Evolutionary conservation across 2,329 filamentous ascomycete species (phyloP).

Genomic region (Pyricularia sp.): DNA sequence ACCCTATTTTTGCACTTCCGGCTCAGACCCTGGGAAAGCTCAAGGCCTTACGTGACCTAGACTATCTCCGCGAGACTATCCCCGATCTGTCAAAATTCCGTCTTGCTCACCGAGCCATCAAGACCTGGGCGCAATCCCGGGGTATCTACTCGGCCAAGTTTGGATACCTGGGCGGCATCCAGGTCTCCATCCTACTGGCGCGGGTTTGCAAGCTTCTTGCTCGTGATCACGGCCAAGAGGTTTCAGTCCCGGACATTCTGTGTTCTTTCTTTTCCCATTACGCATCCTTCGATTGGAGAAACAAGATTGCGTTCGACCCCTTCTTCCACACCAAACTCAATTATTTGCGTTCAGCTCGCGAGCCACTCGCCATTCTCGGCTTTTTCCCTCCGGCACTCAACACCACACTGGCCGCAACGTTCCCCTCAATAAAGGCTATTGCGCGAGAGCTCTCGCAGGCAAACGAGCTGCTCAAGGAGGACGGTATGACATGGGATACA

Average conservation of each 20-base stretch:
- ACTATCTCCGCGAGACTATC: constrained; percentile 49
- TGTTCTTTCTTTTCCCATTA: constrained; percentile 56
- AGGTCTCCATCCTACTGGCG: constrained; percentile 53
- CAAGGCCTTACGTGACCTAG: constrained; percentile 54
- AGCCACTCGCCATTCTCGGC: constrained; percentile 54
- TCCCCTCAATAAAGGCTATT: constrained; percentile 41
- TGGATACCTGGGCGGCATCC: constrained; percentile 56
- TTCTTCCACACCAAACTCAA: constrained; percentile 42
- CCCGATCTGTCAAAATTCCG: constrained; percentile 50
- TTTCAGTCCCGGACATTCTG: constrained; percentile 40
- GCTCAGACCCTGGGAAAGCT: constrained; percentile 49
- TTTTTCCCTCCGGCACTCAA: constrained; percentile 55
- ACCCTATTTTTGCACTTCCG: constrained; percentile 46
- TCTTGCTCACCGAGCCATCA: constrained; percentile 49
- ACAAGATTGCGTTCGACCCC: constrained; percentile 46
- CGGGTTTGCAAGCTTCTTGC: constrained; percentile 48
- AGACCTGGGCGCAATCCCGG: constrained; percentile 49
- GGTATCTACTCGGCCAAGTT: constrained; percentile 58
- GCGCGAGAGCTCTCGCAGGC: constrained; percentile 41
- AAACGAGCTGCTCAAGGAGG: constrained; percentile 24
- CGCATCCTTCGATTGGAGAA: constrained; percentile 48
- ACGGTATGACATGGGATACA: constrained; percentile 29
- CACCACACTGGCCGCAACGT: constrained; percentile 43
- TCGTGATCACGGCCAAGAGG: constrained; percentile 15
- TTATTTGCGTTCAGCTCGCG: constrained; percentile 46